Conservation (phyloP, 352 stramenopile species). For the Pythium plurisporium region DNA sequence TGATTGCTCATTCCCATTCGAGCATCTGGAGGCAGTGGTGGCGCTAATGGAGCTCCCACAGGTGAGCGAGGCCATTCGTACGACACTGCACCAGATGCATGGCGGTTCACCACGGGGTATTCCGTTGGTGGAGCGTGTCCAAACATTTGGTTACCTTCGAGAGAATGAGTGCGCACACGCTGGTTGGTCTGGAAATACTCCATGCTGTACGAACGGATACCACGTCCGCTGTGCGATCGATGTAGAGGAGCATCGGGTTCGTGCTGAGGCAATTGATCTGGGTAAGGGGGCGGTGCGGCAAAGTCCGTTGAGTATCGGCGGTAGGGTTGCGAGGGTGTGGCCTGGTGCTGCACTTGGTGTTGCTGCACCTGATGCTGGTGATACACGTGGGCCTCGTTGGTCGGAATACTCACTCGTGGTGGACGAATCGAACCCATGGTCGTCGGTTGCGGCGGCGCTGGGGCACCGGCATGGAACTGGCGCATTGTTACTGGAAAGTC, state of each 20-base stretch:
- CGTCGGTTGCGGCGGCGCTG: constrained; percentile 33
- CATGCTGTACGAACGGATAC: constrained; percentile 73
- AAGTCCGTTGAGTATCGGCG: constrained; percentile 77
- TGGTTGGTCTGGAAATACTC: constrained; percentile 61
- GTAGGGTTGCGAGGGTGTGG: constrained; percentile 40
- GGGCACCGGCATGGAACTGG: constrained; percentile 37
- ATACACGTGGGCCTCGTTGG: constrained; percentile 47
- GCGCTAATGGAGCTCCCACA: constrained; percentile 33
- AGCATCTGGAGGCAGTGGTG: constrained; percentile 58
- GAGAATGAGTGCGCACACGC: constrained; percentile 66
- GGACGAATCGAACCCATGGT: constrained; percentile 37
- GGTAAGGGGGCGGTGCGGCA: constrained; percentile 48
- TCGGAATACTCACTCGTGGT: constrained; percentile 62
- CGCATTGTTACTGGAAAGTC: constrained; percentile 61
- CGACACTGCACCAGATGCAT: constrained; percentile 48
- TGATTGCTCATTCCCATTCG: constrained; percentile 19
- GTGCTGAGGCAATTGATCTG: constrained; percentile 40
- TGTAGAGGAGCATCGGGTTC: constrained; percentile 37
- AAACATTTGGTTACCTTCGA: constrained; percentile 68
- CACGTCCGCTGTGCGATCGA: constrained; percentile 35
- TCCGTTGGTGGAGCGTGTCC: constrained; percentile 34
- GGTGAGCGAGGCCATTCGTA: constrained; percentile 64
- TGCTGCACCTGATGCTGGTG: constrained; percentile 27
- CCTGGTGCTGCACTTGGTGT: constrained; percentile 41
- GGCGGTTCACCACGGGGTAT: constrained; percentile 56